A percentile compares a stretch with the other conserved stretches of the same genome.
Evolutionary conservation across 176 grass and related monocot genomes (phyloP).

Genomic region (Neostapfia colusana): DNA sequence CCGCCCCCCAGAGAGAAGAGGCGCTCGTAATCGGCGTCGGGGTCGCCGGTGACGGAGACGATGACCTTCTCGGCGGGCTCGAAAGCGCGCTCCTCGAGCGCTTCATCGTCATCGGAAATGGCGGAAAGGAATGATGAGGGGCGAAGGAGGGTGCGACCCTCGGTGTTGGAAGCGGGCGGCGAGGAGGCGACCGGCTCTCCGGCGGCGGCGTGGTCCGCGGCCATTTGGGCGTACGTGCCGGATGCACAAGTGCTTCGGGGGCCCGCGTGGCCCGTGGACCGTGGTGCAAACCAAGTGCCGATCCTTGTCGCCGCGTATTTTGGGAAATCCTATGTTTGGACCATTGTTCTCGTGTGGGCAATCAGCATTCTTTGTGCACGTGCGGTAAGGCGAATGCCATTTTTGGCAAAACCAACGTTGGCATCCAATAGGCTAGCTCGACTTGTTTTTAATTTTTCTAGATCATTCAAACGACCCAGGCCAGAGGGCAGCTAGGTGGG

Average conservation of each 20-base stretch:
- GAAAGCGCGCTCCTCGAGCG: conserved; percentile 52
- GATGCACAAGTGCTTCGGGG: not conserved
- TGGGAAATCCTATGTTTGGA: conserved; percentile 21
- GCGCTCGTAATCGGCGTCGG: conserved; percentile 29
- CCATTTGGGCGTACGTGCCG: not conserved
- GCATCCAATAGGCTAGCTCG: too few relatives aligned
- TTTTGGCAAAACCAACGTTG: not conserved
- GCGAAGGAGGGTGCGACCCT: conserved; percentile 51
- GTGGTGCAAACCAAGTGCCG: not conserved
- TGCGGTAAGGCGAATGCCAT: not conserved
- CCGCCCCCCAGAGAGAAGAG: conserved; percentile 1
- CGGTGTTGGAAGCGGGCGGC: conserved; percentile 17
- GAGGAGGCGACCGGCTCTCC: not conserved
- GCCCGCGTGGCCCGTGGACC: not conserved
- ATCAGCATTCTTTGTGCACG: not conserved
- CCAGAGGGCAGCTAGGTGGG: too few relatives aligned
- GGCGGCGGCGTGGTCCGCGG: conserved; percentile 1
- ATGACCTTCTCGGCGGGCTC: conserved; percentile 61
- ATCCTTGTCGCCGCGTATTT: not conserved
- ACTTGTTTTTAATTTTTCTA: too few relatives aligned
- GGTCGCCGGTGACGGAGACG: conserved; percentile 40
- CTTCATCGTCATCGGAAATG: conserved; percentile 25
- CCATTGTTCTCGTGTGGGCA: not conserved
- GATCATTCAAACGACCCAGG: too few relatives aligned
- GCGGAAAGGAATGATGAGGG: not conserved